Conservation (phyloP, 2,329 filamentous ascomycete species). For the Rhexocercosporidium sp. region DNA sequence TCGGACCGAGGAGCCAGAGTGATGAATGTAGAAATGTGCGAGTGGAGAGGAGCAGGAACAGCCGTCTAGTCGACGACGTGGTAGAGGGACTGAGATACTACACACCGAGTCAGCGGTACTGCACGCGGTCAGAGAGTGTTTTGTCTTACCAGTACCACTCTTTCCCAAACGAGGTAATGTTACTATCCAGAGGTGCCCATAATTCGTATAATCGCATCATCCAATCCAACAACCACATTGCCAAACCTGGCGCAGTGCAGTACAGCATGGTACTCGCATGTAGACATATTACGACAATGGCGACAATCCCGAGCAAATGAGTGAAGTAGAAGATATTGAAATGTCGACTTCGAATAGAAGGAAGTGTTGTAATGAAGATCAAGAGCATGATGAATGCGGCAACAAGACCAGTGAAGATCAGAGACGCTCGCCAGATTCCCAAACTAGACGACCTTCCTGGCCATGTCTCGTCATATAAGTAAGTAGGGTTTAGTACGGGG, state of each 20-base stretch:
- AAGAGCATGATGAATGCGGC: slow-evolving; percentile 32
- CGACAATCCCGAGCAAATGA: slow-evolving; percentile 34
- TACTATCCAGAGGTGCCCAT: slow-evolving; percentile 28
- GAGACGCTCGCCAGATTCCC: slow-evolving; percentile 37
- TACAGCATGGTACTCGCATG: slow-evolving; percentile 41
- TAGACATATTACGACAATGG: slow-evolving; percentile 36
- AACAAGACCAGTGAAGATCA: slow-evolving; percentile 36
- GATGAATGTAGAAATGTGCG: slow-evolving; percentile 40
- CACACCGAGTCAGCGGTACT: not conserved
- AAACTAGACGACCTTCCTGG: slow-evolving; percentile 33
- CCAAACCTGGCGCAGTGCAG: slow-evolving; percentile 37
- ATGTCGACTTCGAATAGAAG: slow-evolving; percentile 31
- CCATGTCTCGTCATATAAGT: slow-evolving; percentile 37
- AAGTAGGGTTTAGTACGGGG: slow-evolving; percentile 38
- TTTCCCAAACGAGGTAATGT: slow-evolving; percentile 30
- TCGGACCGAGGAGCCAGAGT: slow-evolving; percentile 35
- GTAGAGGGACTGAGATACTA: slow-evolving; percentile 33
- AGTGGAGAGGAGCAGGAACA: slow-evolving; percentile 38
- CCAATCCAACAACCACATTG: slow-evolving; percentile 40
- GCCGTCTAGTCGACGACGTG: slow-evolving; percentile 35
- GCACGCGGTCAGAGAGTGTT: not conserved
- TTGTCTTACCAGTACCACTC: slow-evolving; percentile 37
- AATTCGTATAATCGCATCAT: slow-evolving; percentile 37
- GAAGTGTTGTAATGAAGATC: slow-evolving; percentile 36
- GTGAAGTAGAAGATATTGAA: slow-evolving; percentile 42